These are phyloP conservation scores for Calonectria henricotiae DNA, from an alignment of 2,329 filamentous ascomycete genomes.

Conservation along the genomic window DNA sequence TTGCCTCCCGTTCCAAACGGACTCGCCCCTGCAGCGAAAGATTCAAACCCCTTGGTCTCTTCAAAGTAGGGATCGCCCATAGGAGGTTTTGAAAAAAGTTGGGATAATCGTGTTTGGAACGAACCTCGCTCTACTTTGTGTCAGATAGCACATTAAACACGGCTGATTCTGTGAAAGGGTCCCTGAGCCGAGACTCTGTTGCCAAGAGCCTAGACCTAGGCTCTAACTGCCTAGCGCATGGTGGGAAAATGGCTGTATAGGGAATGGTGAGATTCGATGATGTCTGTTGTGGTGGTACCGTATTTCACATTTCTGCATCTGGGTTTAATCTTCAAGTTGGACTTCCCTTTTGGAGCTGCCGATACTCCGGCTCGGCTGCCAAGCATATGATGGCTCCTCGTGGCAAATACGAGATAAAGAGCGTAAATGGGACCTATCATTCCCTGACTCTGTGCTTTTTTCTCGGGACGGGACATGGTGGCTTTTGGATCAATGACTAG, in stretches of 20 bases:
- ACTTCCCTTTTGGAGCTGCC: not conserved
- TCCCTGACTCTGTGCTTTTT: conserved; percentile 5
- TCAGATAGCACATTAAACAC: conserved; percentile 15
- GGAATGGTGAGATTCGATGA: conserved; percentile 17
- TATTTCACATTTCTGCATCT: conserved; percentile 10
- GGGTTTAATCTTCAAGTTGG: not conserved
- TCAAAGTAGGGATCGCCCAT: conserved; percentile 21
- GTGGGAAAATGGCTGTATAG: not conserved
- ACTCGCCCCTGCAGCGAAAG: conserved; percentile 30
- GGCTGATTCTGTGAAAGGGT: not conserved
- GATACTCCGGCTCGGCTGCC: conserved; percentile 1
- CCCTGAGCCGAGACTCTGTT: not conserved
- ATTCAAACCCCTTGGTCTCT: conserved; percentile 25
- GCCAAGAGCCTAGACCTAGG: conserved; percentile 21
- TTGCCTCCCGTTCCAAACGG: conserved; percentile 24
- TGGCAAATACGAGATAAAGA: conserved; percentile 10
- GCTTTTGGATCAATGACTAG: conserved; percentile 13
- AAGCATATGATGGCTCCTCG: conserved; percentile 27
- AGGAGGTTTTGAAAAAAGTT: not conserved
- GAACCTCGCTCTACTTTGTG: conserved; percentile 11
- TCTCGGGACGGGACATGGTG: conserved; percentile 8
- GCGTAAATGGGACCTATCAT: not conserved
- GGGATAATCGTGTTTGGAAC: conserved; percentile 1
- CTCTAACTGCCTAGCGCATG: conserved; percentile 12
- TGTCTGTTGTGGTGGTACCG: conserved; percentile 11